phyloP scores from a whole-genome alignment of 208 protist genomes.

The Trypanosoma lewisi region DNA sequence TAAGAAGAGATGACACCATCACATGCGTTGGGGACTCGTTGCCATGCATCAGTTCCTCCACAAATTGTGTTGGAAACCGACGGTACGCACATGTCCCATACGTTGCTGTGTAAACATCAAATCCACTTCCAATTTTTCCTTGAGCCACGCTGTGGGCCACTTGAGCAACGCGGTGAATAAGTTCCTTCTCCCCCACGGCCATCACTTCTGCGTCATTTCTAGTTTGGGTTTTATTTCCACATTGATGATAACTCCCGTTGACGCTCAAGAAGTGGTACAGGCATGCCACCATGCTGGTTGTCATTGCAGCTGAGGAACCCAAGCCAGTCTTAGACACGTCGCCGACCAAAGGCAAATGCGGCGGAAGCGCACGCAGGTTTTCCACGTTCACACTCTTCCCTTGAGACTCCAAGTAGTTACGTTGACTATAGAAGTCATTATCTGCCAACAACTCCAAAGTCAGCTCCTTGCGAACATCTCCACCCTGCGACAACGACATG shows the following conservation, averaged over 20 bases:
- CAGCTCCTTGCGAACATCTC: constrained; percentile 18
- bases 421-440: constrained; percentile 93
- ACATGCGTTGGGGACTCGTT: constrained; percentile 39
- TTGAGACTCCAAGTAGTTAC: constrained; percentile 71
- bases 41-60: constrained; percentile 56
- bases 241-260: background rate
- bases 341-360: constrained; percentile 66
- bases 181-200: constrained; percentile 32
- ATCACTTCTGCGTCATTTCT: too few relatives aligned
- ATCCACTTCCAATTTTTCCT: constrained; percentile 96
- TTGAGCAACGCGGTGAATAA: constrained; percentile 92
- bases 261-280: constrained; percentile 60
- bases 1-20: constrained; percentile 33
- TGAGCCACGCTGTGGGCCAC: constrained; percentile 93
- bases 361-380: constrained; percentile 61
- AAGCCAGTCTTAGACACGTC: constrained; percentile 94
- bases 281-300: constrained; percentile 88
- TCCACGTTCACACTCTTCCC: constrained; percentile 45
- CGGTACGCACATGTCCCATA: constrained; percentile 93
- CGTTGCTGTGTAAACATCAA: constrained; percentile 95
- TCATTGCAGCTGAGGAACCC: constrained; percentile 93
- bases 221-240: background rate
- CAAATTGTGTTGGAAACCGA: constrained; percentile 67
- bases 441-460: constrained; percentile 79
- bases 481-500: constrained; percentile 27